These are phyloP conservation scores for Rhodotorula sp. DNA, from an alignment of 1,284 basidiomycete species.

Conservation along the genomic window DNA sequence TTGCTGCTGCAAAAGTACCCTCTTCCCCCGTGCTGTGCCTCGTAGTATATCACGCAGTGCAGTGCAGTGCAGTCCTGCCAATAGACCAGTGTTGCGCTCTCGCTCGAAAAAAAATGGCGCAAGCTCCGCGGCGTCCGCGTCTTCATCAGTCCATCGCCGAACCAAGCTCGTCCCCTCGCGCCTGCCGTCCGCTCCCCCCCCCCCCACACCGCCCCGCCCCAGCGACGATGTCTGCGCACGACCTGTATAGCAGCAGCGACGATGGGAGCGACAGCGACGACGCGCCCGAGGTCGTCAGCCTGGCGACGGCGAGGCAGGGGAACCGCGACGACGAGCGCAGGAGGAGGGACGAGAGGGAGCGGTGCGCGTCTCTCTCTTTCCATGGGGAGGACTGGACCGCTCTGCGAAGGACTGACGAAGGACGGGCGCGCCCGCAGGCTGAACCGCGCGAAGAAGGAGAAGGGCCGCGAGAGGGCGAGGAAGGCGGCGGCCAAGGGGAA, in stretches of 20 bases:
- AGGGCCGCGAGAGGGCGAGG: slow-evolving; percentile 1
- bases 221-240: background rate
- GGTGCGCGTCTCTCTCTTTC: slow-evolving; percentile 7
- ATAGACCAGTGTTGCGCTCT: too few species aligned
- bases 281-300: slow-evolving; percentile 39
- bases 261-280: slow-evolving; percentile 23
- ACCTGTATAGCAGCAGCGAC: slow-evolving; percentile 12
- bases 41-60: too few species aligned
- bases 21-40: too few species aligned
- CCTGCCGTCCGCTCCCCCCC: background rate
- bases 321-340: slow-evolving; percentile 12
- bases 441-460: slow-evolving; percentile 13
- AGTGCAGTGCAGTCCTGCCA: too few species aligned
- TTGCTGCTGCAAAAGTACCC: background rate
- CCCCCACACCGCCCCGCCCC: background rate
- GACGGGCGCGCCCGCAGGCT: background rate
- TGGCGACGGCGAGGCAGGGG: slow-evolving; percentile 24
- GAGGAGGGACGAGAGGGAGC: slow-evolving; percentile 9
- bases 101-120: too few species aligned
- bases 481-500: slow-evolving; percentile 17
- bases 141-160: too few species aligned
- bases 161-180: too few species aligned
- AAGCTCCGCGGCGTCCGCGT: too few species aligned
- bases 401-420: background rate
- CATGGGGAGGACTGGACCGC: rapidly evolving